Evolutionary conservation across 2,329 filamentous ascomycete species (phyloP).

Genomic region (Myriosclerotinia scirpicola): DNA sequence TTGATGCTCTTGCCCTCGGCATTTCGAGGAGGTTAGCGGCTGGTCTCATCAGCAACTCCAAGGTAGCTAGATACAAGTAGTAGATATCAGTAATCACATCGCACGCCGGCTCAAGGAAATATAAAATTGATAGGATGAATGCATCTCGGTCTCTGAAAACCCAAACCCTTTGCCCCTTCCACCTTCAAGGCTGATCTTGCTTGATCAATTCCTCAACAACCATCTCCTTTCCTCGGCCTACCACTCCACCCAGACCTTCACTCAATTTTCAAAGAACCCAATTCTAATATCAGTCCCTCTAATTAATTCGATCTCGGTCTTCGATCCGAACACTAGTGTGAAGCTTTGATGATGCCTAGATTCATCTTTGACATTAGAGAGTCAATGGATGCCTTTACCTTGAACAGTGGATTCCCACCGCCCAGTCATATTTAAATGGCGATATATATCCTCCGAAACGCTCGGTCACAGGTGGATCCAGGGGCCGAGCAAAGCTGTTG

Average conservation of each 20-base stretch:
- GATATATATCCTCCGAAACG: neutral
- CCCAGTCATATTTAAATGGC: neutral
- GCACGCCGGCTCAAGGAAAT: neutral
- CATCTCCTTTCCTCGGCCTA: no score
- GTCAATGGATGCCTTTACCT: neutral
- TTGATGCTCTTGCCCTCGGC: no score
- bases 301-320: neutral
- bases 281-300: neutral
- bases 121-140: neutral
- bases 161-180: neutral
- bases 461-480: neutral
- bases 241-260: neutral
- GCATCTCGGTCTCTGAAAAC: neutral
- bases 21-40: neutral
- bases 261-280: neutral
- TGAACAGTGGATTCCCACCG: neutral
- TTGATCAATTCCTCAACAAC: neutral
- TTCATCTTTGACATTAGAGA: neutral
- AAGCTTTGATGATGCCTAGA: neutral
- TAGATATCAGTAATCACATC: neutral
- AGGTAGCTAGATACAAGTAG: neutral
- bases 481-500: neutral
- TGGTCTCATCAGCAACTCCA: neutral
- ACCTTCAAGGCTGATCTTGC: neutral
- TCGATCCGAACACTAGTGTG: neutral